Conservation (phyloP, 2,329 filamentous ascomycete species). For the Fusarium setosum region DNA sequence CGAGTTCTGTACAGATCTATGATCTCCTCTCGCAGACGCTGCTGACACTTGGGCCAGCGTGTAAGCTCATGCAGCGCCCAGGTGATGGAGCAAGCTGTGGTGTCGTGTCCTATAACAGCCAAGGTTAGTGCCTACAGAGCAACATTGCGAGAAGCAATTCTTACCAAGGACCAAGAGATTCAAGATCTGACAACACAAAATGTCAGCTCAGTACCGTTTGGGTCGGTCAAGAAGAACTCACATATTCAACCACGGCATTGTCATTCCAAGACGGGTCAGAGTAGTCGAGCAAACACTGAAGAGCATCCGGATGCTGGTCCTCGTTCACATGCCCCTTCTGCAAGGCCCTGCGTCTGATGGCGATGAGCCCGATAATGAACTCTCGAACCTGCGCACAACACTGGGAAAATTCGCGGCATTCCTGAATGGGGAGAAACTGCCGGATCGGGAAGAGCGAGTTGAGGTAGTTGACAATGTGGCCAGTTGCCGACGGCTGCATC, state of each 20-base stretch:
- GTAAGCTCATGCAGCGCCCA: constrained; percentile 57
- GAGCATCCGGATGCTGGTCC: constrained; percentile 29
- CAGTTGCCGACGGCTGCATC: constrained; percentile 41
- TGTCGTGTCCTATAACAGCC: constrained; percentile 51
- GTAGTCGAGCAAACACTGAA: constrained; percentile 51
- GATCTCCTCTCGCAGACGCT: constrained; percentile 53
- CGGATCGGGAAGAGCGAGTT: constrained; percentile 50
- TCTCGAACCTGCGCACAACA: constrained; percentile 45
- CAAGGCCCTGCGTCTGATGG: constrained; percentile 4
- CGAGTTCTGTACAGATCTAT: constrained; percentile 24
- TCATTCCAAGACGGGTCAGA: constrained; percentile 36
- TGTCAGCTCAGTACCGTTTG: constrained; percentile 35
- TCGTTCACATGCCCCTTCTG: constrained; percentile 1
- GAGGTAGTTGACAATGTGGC: constrained; percentile 46
- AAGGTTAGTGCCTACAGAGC: not conserved
- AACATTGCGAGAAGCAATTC: not conserved
- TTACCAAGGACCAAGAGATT: constrained; percentile 56
- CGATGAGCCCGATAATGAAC: constrained; percentile 42
- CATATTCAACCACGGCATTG: constrained; percentile 44
- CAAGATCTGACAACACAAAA: constrained; percentile 51
- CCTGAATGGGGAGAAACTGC: constrained; percentile 50
- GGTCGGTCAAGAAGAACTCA: constrained; percentile 3
- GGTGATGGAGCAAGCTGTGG: constrained; percentile 55
- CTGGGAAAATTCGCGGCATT: constrained; percentile 49
- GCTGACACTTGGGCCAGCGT: constrained; percentile 49